Conservation (phyloP, 192 early-diverging fungal species). For the Phlyctochytrium bullatum region DNA sequence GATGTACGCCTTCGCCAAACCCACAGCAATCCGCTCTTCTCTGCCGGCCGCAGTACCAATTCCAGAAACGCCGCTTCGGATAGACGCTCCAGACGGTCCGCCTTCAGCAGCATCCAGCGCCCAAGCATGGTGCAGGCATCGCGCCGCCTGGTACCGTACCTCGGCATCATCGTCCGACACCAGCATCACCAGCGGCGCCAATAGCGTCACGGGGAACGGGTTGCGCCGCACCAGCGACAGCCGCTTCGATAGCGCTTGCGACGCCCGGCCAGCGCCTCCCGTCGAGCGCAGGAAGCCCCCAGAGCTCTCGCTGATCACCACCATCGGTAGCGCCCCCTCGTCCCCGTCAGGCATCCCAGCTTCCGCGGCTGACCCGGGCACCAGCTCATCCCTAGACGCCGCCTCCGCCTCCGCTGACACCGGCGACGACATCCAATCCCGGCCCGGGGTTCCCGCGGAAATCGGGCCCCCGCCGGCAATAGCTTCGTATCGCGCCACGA, state of each 20-base stretch:
- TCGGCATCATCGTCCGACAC: conserved; percentile 3
- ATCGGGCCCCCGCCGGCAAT: not conserved
- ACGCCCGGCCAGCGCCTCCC: no score
- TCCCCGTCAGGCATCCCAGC: no score
- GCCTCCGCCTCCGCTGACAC: not conserved
- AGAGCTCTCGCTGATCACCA: no score
- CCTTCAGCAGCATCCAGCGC: conserved; percentile 4
- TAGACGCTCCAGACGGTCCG: not conserved
- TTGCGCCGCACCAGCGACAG: conserved; percentile 1
- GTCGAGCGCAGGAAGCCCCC: no score
- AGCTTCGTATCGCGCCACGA: conserved; percentile 4
- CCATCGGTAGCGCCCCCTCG: no score
- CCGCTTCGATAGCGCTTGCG: not conserved
- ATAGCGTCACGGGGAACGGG: conserved; percentile 12
- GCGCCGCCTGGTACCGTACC: not conserved
- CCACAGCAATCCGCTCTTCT: not conserved
- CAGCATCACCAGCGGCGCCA: conserved; percentile 15
- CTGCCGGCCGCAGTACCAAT: not conserved
- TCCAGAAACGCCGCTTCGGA: no score
- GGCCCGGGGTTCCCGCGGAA: conserved; percentile 1
- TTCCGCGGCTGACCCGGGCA: no score
- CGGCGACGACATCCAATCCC: not conserved
- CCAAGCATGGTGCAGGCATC: not conserved
- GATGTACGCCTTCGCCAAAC: no score
- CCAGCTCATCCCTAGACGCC: no score